phyloP scores from a whole-genome alignment of 495 filamentous ascomycete genomes.

The Aspergillus funiculosus region DNA sequence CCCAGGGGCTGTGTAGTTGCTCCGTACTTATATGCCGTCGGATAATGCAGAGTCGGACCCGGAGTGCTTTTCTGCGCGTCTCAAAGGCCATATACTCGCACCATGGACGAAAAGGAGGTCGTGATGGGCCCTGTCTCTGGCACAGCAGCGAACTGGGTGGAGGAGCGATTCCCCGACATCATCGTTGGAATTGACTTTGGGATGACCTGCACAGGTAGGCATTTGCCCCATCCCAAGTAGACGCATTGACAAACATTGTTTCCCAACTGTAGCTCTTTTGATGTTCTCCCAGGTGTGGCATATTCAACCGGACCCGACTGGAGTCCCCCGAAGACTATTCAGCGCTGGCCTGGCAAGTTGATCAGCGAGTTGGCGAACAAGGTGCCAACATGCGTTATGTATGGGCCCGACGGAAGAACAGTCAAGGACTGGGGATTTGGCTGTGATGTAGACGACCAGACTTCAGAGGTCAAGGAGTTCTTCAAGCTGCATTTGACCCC shows the following conservation, averaged over 20 bases:
- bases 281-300: conserved; percentile 42
- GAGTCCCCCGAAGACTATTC: conserved; percentile 49
- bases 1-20: too few relatives aligned
- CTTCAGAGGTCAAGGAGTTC: conserved; percentile 43
- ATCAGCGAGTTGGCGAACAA: conserved; percentile 51
- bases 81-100: too few relatives aligned
- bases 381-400: conserved; percentile 53
- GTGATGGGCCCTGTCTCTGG: conserved; percentile 1
- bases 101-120: conserved; percentile 23
- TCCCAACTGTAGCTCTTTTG: neutral
- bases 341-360: conserved; percentile 55
- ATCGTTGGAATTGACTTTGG: conserved; percentile 57
- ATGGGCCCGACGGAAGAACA: conserved; percentile 34
- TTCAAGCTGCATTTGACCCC: conserved; percentile 59
- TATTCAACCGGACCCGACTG: conserved; percentile 43
- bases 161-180: conserved; percentile 41
- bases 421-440: conserved; percentile 53
- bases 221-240: neutral
- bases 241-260: neutral
- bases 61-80: too few relatives aligned
- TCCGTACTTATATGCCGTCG: too few relatives aligned
- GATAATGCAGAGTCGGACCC: too few relatives aligned
- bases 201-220: conserved; percentile 56
- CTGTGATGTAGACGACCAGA: conserved; percentile 43
- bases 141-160: conserved; percentile 12